phyloP scores from a whole-genome alignment of 768 basidiomycete genomes.

The Xanthoconium purpureum region DNA sequence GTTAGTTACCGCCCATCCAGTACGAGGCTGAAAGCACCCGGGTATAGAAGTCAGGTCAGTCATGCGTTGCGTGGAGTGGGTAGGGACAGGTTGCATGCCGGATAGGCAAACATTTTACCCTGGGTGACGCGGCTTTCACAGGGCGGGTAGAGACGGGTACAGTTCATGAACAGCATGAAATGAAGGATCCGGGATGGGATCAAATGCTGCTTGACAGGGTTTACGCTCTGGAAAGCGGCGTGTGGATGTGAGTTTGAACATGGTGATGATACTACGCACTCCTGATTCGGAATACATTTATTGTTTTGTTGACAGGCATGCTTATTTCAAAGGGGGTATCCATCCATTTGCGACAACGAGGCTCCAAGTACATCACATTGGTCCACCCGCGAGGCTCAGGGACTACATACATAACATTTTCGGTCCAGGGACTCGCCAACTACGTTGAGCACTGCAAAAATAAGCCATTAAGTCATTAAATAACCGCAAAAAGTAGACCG shows the following conservation, averaged over 20 bases:
- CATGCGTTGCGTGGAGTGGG: background rate
- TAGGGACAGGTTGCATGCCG: background rate
- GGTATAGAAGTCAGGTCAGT: constrained; percentile 6
- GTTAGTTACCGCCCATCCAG: background rate
- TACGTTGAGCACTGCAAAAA: constrained; percentile 20
- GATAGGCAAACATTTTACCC: constrained; percentile 8
- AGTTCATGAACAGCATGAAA: background rate
- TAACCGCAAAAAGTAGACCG: constrained; percentile 3
- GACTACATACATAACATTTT: background rate
- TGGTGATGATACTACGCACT: background rate
- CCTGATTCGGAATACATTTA: no score
- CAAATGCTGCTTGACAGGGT: background rate
- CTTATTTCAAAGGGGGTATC: no score
- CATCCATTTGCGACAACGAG: background rate
- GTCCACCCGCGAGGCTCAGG: constrained; percentile 18
- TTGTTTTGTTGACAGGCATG: no score
- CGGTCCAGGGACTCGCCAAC: background rate
- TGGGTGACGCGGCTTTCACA: constrained; percentile 3
- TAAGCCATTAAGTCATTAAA: constrained; percentile 7
- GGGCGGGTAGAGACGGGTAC: constrained; percentile 16
- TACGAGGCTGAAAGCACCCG: background rate
- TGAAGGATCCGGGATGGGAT: background rate
- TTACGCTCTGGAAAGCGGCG: background rate
- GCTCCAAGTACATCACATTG: background rate
- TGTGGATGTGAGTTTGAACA: background rate